Conservation (phyloP, 1,284 basidiomycete genomes). For the Flammula alnicola region DNA sequence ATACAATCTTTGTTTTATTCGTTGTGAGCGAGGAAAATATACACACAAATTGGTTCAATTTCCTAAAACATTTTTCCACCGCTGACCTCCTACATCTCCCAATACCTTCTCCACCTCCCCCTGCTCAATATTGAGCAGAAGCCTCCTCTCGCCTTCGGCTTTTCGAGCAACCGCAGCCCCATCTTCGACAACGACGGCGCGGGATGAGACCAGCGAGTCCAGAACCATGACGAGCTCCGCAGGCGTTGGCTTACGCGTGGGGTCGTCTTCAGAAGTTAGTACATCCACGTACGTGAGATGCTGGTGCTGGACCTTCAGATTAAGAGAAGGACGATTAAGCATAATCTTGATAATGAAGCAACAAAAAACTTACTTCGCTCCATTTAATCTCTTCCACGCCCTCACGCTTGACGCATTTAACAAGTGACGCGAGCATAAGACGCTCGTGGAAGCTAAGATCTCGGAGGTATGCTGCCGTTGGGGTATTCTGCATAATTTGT, state of each 20-base stretch:
- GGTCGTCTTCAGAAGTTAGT: conserved; percentile 56
- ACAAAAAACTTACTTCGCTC: conserved; percentile 63
- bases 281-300: conserved; percentile 65
- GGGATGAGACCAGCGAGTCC: conserved; percentile 71
- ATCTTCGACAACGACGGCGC: conserved; percentile 74
- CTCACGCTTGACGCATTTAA: conserved; percentile 83
- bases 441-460: conserved; percentile 87
- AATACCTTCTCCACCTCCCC: conserved; percentile 75
- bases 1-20: no score
- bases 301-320: conserved; percentile 63
- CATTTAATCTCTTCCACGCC: conserved; percentile 90
- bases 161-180: conserved; percentile 56
- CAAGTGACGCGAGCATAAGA: conserved; percentile 86
- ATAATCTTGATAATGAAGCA: conserved; percentile 8
- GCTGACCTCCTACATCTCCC: conserved; percentile 67
- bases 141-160: conserved; percentile 58
- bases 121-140: conserved; percentile 73
- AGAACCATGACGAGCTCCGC: conserved; percentile 65
- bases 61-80: conserved; percentile 66
- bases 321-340: conserved; percentile 1
- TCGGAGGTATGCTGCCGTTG: conserved; percentile 81
- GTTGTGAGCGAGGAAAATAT: no score
- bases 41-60: conserved; percentile 17
- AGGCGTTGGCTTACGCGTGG: conserved; percentile 54
- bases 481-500: conserved; percentile 89